Evolutionary conservation across 306 rosid genomes (phyloP).

Genomic region (Urtica urens): DNA sequence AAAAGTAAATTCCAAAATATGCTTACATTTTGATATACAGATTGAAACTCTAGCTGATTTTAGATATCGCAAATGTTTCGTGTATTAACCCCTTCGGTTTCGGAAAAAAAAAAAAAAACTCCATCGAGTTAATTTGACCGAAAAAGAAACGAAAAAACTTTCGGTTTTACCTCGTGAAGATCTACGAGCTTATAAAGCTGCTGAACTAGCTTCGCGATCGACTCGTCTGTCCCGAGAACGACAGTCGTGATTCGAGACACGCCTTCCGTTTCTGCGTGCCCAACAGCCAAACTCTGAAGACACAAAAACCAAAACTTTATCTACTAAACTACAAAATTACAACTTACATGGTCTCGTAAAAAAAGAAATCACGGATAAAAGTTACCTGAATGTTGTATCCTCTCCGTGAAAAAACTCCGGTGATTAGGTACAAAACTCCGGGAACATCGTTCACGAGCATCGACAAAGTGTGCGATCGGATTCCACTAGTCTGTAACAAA

Average conservation of each 20-base stretch:
- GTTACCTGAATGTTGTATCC: constrained; percentile 84
- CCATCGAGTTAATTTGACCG: no score
- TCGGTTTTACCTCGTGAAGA: constrained; percentile 60
- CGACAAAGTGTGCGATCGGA: constrained; percentile 73
- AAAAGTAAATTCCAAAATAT: no score
- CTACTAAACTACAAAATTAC: constrained; percentile 4
- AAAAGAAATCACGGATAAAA: background rate
- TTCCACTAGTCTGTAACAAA: constrained; percentile 47
- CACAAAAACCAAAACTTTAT: constrained; percentile 13
- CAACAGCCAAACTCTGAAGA: constrained; percentile 83
- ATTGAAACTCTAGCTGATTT: no score
- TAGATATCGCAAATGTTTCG: no score
- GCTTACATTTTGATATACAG: no score
- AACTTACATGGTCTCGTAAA: background rate
- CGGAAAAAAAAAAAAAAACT: no score
- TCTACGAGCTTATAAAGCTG: constrained; percentile 69
- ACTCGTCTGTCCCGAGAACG: constrained; percentile 81
- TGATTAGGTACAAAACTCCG: constrained; percentile 65
- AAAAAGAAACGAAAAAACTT: no score
- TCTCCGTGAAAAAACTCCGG: constrained; percentile 78
- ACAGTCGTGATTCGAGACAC: constrained; percentile 77
- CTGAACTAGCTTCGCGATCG: constrained; percentile 62
- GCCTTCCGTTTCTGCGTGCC: constrained; percentile 77
- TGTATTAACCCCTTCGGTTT: no score
- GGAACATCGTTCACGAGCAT: constrained; percentile 69